A percentile compares a stretch with the other conserved stretches of the same genome.
phyloP scores from a whole-genome alignment of 306 rosid species.

The Canavalia ensiformis region DNA sequence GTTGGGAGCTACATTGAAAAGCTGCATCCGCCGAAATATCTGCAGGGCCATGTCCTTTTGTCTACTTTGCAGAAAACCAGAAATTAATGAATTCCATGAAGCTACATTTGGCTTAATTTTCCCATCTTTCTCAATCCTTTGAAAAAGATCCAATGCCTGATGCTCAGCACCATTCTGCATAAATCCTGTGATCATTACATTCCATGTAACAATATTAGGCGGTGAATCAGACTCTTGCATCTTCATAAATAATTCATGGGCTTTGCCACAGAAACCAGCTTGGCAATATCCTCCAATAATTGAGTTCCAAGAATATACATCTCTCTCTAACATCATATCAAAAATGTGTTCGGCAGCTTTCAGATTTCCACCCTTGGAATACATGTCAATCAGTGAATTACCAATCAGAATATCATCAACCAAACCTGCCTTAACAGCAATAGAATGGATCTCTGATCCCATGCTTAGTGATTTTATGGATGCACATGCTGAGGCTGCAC shows the following conservation, averaged over 20 bases:
- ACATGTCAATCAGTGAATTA: conserved; percentile 87
- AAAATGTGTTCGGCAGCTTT: conserved; percentile 80
- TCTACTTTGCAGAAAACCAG: conserved; percentile 81
- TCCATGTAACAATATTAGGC: conserved; percentile 87
- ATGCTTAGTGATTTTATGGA: conserved; percentile 66
- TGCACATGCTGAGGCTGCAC: conserved; percentile 79
- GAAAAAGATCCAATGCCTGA: conserved; percentile 82
- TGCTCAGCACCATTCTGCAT: conserved; percentile 85
- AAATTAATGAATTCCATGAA: conserved; percentile 88
- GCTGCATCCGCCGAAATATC: conserved; percentile 86
- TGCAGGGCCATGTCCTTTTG: conserved; percentile 77
- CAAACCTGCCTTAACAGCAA: conserved; percentile 73
- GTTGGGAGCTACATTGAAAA: conserved; percentile 64
- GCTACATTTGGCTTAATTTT: conserved; percentile 76
- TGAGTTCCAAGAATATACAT: conserved; percentile 91
- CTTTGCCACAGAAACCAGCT: conserved; percentile 89
- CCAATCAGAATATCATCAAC: conserved; percentile 61
- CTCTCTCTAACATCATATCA: conserved; percentile 69
- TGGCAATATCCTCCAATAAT: conserved; percentile 92
- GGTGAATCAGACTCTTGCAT: conserved; percentile 81
- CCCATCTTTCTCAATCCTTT: conserved; percentile 80
- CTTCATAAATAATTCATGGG: conserved; percentile 80
- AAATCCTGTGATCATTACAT: conserved; percentile 87
- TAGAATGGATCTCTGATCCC: conserved; percentile 77
- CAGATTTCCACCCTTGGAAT: conserved; percentile 81